phyloP scores from a whole-genome alignment of 2,329 filamentous ascomycete genomes.

The Penicillium sp. region DNA sequence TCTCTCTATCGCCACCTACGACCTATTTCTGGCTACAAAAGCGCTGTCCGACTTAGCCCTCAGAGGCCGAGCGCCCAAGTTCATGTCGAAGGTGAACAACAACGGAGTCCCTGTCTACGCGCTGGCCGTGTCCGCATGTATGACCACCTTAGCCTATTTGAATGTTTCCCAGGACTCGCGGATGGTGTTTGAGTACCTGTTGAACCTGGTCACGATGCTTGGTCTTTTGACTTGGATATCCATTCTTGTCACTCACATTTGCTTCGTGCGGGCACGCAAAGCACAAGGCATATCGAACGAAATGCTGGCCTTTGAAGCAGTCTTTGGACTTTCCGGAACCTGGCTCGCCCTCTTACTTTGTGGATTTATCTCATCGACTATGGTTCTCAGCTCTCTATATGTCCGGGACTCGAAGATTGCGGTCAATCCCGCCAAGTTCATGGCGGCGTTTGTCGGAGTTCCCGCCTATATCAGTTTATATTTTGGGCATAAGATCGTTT shows the following conservation, averaged over 20 bases:
- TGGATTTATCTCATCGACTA: slow-evolving; percentile 73
- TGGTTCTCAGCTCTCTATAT: slow-evolving; percentile 74
- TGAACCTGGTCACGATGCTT: slow-evolving; percentile 68
- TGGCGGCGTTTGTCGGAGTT: slow-evolving; percentile 75
- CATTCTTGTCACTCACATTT: slow-evolving; percentile 68
- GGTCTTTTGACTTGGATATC: slow-evolving; percentile 69
- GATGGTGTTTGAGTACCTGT: slow-evolving; percentile 64
- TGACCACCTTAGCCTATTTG: slow-evolving; percentile 69
- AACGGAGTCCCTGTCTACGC: slow-evolving; percentile 71
- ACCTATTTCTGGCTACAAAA: slow-evolving; percentile 73
- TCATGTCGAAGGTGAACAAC: slow-evolving; percentile 70
- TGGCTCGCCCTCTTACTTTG: slow-evolving; percentile 69
- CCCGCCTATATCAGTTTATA: slow-evolving; percentile 71
- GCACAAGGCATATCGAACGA: slow-evolving; percentile 62
- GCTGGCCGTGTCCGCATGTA: slow-evolving; percentile 61
- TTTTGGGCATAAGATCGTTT: slow-evolving; percentile 65
- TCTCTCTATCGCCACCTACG: slow-evolving; percentile 74
- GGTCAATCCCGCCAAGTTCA: slow-evolving; percentile 73
- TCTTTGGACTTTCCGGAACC: slow-evolving; percentile 70
- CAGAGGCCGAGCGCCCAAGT: slow-evolving; percentile 70
- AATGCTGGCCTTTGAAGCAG: slow-evolving; percentile 66
- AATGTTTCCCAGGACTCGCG: slow-evolving; percentile 62
- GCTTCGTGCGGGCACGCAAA: slow-evolving; percentile 64
- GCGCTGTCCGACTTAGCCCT: slow-evolving; percentile 72
- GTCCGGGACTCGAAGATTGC: slow-evolving; percentile 48